Conservation (phyloP, 495 filamentous ascomycete species). For the Penicillium tannophilum region DNA sequence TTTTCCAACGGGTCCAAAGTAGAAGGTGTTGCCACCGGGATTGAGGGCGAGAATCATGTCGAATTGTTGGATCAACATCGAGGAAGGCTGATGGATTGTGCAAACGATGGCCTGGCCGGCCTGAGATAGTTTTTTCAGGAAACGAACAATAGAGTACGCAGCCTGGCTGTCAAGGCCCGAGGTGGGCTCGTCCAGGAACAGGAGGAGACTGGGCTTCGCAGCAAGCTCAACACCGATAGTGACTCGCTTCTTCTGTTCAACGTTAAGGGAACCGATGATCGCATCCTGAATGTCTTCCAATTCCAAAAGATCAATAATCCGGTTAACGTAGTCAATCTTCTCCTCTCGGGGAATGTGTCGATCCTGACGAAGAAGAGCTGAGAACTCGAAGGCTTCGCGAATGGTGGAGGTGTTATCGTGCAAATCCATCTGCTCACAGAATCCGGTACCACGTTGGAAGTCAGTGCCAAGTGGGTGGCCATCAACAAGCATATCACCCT, state of each 20-base stretch:
- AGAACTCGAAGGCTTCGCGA: slow-evolving; percentile 68
- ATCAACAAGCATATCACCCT: slow-evolving; percentile 77
- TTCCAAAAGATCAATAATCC: slow-evolving; percentile 62
- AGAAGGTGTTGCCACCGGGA: slow-evolving; percentile 70
- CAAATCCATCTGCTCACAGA: slow-evolving; percentile 85
- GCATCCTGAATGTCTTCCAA: slow-evolving; percentile 58
- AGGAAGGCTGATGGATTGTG: slow-evolving; percentile 80
- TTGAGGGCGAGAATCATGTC: slow-evolving; percentile 75
- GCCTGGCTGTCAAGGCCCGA: slow-evolving; percentile 85
- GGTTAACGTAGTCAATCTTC: slow-evolving; percentile 62
- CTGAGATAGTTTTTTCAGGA: slow-evolving; percentile 78
- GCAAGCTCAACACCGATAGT: slow-evolving; percentile 94
- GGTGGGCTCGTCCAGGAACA: slow-evolving; percentile 84
- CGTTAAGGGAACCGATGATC: slow-evolving; percentile 57
- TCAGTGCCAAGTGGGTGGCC: slow-evolving; percentile 65
- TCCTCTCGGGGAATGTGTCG: slow-evolving; percentile 48
- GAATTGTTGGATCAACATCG: slow-evolving; percentile 72
- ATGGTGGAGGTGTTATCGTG: slow-evolving; percentile 70
- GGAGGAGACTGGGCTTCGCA: slow-evolving; percentile 76
- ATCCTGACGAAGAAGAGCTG: slow-evolving; percentile 64
- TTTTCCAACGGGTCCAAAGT: slow-evolving; percentile 71
- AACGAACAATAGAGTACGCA: slow-evolving; percentile 79
- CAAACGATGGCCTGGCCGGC: slow-evolving; percentile 77
- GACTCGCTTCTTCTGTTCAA: slow-evolving; percentile 70
- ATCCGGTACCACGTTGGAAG: slow-evolving; percentile 82